A percentile compares a stretch with the other conserved stretches of the same genome.
These are phyloP conservation scores for Zancudomyces culisetae DNA, from an alignment of 371 early-diverging fungal genomes.

Conservation along the genomic window DNA sequence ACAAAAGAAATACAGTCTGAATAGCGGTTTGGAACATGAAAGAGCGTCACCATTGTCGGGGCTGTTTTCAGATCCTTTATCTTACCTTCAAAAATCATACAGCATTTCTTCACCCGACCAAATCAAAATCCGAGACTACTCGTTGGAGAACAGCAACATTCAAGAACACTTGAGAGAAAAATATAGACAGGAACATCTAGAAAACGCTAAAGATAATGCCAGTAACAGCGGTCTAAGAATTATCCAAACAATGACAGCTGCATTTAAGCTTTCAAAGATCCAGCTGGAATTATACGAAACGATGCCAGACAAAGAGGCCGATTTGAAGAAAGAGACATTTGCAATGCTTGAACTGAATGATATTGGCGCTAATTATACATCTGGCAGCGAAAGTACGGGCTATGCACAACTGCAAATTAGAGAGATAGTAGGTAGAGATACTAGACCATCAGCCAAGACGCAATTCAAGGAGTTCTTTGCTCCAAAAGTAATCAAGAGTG, in stretches of 20 bases:
- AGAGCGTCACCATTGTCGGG: not conserved
- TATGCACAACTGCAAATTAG: conserved; percentile 51
- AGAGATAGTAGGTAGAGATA: conserved; percentile 58
- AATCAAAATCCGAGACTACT: not conserved
- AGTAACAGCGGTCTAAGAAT: not conserved
- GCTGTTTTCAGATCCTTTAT: too few species aligned
- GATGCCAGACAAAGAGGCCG: conserved; percentile 22
- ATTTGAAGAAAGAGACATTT: conserved; percentile 20
- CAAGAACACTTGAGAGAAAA: too few species aligned
- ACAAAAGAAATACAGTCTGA: conserved; percentile 2
- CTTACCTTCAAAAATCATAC: too few species aligned
- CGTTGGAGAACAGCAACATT: not conserved
- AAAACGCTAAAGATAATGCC: conserved; percentile 10
- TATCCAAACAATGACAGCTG: conserved; percentile 9
- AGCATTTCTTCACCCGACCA: not conserved
- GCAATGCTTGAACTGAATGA: conserved; percentile 27
- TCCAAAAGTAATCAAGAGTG: not conserved
- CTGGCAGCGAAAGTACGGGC: conserved; percentile 37
- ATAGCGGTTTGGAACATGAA: too few species aligned
- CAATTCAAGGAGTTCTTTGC: conserved; percentile 66
- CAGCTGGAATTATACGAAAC: conserved; percentile 46
- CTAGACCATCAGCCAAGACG: conserved; percentile 46
- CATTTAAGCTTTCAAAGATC: conserved; percentile 25
- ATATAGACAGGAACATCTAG: too few species aligned
- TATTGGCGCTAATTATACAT: conserved; percentile 38